Conservation (phyloP, 176 grass and related monocot species). For the Lolium multiflorum region DNA sequence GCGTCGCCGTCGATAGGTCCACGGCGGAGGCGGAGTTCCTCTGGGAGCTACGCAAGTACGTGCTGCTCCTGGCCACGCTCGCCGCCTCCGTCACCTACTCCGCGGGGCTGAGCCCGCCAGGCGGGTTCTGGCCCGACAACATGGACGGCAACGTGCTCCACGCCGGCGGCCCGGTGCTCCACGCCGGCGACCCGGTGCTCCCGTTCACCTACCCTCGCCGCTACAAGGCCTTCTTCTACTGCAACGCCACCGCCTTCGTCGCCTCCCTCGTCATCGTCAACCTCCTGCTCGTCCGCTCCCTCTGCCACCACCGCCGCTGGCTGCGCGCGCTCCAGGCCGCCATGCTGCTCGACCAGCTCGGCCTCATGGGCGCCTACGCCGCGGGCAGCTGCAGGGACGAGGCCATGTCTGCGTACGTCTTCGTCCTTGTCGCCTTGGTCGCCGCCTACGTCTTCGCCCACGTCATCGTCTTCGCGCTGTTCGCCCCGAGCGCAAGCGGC, state of each 20-base stretch:
- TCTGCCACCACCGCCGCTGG: slow-evolving; percentile 37
- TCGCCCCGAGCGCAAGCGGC: background rate
- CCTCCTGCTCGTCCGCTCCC: slow-evolving; percentile 47
- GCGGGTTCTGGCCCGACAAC: slow-evolving; percentile 47
- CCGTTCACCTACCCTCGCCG: slow-evolving; percentile 34
- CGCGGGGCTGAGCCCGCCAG: slow-evolving; percentile 54
- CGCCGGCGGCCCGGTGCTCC: background rate
- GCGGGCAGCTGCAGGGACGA: slow-evolving; percentile 50
- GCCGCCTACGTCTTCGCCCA: slow-evolving; percentile 38
- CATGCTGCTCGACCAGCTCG: slow-evolving; percentile 50
- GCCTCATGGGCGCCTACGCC: slow-evolving; percentile 55
- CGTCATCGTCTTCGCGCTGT: slow-evolving; percentile 32
- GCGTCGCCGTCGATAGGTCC: background rate
- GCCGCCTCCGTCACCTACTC: slow-evolving; percentile 52
- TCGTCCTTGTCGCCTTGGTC: slow-evolving; percentile 38
- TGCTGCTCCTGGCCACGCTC: slow-evolving; percentile 54
- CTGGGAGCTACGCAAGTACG: slow-evolving; percentile 59
- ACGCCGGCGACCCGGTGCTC: slow-evolving; percentile 51
- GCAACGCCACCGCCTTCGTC: slow-evolving; percentile 50
- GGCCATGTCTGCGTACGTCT: slow-evolving; percentile 43
- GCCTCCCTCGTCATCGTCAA: slow-evolving; percentile 58
- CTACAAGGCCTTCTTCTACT: slow-evolving; percentile 52
- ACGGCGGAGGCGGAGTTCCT: slow-evolving; percentile 23
- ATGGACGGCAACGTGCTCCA: too few relatives aligned
- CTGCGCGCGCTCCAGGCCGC: slow-evolving; percentile 53